Base-by-base conservation (phyloP, 225 moss, liverwort and hornwort species). In the Anthoceros angustus region DNA sequence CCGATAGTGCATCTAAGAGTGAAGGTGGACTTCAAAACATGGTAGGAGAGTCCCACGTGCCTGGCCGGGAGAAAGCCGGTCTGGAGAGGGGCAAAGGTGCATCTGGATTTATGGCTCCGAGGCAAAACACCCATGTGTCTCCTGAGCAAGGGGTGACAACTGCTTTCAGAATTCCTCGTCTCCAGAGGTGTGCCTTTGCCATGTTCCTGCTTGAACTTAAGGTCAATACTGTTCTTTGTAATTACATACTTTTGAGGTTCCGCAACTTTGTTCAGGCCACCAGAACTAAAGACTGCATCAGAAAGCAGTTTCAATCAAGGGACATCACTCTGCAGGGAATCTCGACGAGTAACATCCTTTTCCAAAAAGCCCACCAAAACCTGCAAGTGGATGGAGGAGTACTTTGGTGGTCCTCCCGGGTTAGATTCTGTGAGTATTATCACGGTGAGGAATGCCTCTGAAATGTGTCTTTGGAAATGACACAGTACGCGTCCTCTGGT, bases 381-480 rank as follows among this genome's bases (percentile, higher is more conserved):
- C 4, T 32, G 32, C 32, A 32, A 4, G 66, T 25, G 39, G 64
- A 40, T 78, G 25, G 63, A 63, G 20, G 68, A 71, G 48, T 78
- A 74, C 24, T 64, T 68, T 21, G 61, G 74, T 16, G 45, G 62
- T 42, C 68, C 65, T 71, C 41, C 63, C 11, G 12, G 60, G 64
- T 18, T 39, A 21, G 38, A 39, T 38, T 24, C 69, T 15, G 25
- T 46, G 11, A 16, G 11, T 46, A 11, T 46, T 46, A 46, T 46
- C 16, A 55, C n/a, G 18, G 8, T 18, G 55, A 55, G 23, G 18
- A 48, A 48, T 48, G 46, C 18, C 18, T 12, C 18, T 12, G 12
- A 48, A 18, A 48, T n/a, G n/a, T n/a, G 55, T 15, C 5, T 18
- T 23, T 18, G 23, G 55, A 18, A 5, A 48, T 55, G 18, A 0